These are phyloP conservation scores for Cryptococcus sp. DNA, from an alignment of 1,284 basidiomycete species.

Conservation along the genomic window DNA sequence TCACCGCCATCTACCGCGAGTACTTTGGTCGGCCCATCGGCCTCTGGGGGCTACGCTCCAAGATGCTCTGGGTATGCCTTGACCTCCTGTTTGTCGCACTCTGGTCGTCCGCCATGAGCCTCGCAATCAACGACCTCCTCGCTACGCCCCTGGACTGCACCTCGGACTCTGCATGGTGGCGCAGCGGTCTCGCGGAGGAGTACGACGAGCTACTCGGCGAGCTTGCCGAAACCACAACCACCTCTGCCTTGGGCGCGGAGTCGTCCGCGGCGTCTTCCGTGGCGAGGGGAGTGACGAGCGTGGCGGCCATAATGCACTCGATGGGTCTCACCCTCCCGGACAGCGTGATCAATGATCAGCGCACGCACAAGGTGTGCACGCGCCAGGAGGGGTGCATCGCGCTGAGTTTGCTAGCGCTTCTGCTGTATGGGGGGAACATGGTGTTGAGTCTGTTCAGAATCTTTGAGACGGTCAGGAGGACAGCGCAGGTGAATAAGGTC, in stretches of 20 bases:
- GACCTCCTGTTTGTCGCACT: conserved; percentile 55
- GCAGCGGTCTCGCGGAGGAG: conserved; percentile 12
- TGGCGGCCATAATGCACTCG: conserved; percentile 10
- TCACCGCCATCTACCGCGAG: conserved; percentile 52
- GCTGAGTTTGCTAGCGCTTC: conserved; percentile 39
- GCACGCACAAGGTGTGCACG: conserved; percentile 40
- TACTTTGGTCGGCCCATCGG: conserved; percentile 58
- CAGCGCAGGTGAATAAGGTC: conserved; percentile 26
- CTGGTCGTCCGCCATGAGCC: conserved; percentile 47
- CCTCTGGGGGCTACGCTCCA: conserved; percentile 54
- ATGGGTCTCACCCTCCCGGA: conserved; percentile 28
- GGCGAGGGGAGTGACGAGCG: background rate
- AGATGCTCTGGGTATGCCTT: conserved; percentile 51
- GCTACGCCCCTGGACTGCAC: conserved; percentile 55
- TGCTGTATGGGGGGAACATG: conserved; percentile 51
- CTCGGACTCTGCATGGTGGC: conserved; percentile 41
- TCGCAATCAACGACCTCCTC: conserved; percentile 57
- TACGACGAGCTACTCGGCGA: conserved; percentile 24
- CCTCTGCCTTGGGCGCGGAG: background rate
- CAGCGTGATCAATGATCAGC: conserved; percentile 12
- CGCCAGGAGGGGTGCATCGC: conserved; percentile 49
- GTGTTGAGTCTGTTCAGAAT: conserved; percentile 53
- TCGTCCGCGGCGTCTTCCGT: background rate
- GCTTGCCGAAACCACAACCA: background rate
- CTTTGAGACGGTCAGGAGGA: conserved; percentile 51